Conservation (phyloP, 208 protist genomes). For the Crithidia thermophila region DNA sequence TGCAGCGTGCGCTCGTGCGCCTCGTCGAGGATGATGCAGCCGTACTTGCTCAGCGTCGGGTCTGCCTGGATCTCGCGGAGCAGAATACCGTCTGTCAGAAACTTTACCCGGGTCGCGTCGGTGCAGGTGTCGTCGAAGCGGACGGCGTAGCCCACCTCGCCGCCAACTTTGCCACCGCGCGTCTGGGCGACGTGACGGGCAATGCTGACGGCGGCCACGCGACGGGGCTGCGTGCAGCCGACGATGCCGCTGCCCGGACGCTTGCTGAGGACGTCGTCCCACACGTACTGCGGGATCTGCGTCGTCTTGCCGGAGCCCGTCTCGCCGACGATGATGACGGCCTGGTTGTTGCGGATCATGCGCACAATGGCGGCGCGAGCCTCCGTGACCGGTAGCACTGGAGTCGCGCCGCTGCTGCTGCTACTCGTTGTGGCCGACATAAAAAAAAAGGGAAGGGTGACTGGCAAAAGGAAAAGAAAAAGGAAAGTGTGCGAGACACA, state of each 20-base stretch:
- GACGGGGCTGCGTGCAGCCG: constrained; percentile 96
- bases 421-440: background rate
- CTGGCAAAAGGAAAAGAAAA: background rate
- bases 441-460: background rate
- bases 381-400: constrained; percentile 72
- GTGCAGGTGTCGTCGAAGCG: constrained; percentile 95
- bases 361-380: constrained; percentile 76
- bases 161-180: constrained; percentile 75
- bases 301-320: constrained; percentile 95
- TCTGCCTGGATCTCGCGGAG: constrained; percentile 96
- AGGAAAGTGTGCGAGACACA: too few species aligned
- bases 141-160: constrained; percentile 93
- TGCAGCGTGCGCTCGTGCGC: constrained; percentile 99
- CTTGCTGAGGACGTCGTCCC: constrained; percentile 80
- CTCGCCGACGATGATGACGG: constrained; percentile 93
- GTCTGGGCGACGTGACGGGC: constrained; percentile 94
- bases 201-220: constrained; percentile 97
- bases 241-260: constrained; percentile 57
- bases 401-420: constrained; percentile 9
- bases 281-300: constrained; percentile 95
- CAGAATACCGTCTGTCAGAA: constrained; percentile 97
- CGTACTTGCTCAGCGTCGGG: constrained; percentile 93
- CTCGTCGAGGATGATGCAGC: constrained; percentile 99
- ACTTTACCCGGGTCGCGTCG: constrained; percentile 91
- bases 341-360: constrained; percentile 79